Base-by-base conservation (phyloP, 2,329 filamentous ascomycete genomes). In the Nakataea oryzae region DNA sequence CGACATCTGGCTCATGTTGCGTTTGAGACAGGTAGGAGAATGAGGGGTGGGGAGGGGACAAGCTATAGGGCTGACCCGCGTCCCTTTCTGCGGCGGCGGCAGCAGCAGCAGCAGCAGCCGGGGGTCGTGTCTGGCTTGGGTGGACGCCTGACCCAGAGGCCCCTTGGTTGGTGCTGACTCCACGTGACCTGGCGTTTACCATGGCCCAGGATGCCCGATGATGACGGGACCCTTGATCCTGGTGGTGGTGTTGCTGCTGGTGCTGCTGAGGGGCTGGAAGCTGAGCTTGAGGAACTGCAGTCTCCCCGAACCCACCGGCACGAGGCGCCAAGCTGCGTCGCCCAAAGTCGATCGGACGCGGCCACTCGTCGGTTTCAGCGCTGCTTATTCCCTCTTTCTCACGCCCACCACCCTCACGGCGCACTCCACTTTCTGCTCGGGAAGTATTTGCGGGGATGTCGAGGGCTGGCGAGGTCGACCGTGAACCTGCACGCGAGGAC, bases 161-260 rank as follows among this genome's bases (percentile, higher is more conserved):
- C 54, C 62, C 56, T 58, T 59, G 56, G 32, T 32, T 57, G 60
- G 60, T 69, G 69, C 68, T 71, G 66, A 71, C 67, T 61, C 66
- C 69, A 71, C 67, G 70, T 71, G 70, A 71, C 64, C 30, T 26
- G 14, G 29, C 9, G 12, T 57, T n/a, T 24, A 58, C 30, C 34
- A 58, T 34, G 24, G n/a, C 57, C 30, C 30, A 34, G 41, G 41
- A 54, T 28, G 47, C 54, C 27, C 24, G 56, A 27, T 50, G 14
- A 28, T 62, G 61, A 57, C 54, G 61, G 32, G 24, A 55, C 57
- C 26, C 47, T 57, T 59, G 58, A 60, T 64, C 60, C 62, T 61
- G 47, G 2, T 47, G 30, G 13, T 60, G 59, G 28, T 60, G 59
- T 32, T 34, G 54, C 50, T 21, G 17, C 56, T 32, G 56, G 14